Base-by-base conservation (phyloP, 768 basidiomycete genomes). In the Calocybe gangraenosa region DNA sequence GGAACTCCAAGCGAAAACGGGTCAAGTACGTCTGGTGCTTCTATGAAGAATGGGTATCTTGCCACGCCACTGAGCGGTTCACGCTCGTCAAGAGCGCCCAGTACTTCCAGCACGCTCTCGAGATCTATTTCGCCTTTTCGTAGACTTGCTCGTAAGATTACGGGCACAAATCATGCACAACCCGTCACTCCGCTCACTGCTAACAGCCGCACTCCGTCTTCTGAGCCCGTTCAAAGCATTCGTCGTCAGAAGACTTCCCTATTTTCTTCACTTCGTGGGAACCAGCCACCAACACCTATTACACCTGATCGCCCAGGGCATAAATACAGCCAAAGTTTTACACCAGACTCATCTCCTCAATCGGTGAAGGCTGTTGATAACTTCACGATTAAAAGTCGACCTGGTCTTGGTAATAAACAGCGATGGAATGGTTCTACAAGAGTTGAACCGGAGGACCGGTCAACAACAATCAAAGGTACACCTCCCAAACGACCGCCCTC, bases 401-500 rank as follows among this genome's bases (percentile, higher is more conserved):
- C 45, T 33, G 41, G 43, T 19, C 23, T 63, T 46, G n/a, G n/a
- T n/a, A 38, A 52, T 25, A 76, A 77, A 53, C 81, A 80, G 48
- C 69, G 64, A 25, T 92, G 90, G 90, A 92, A 92, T 57, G 75
- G 82, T 51, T 92, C 88, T 3, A 91, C 88, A 1, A 87, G 71
- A 56, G 74, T 92, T n/a, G 70, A 80, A 37, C 52, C 67, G 14
- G 83, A 82, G 19, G 78, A 75, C 39, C 67, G 67, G 22, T 50
- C 65, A 7, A 54, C 55, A 32, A 75, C 73, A 21, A 59, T 76
- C 52, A 81, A 76, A 58, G 69, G 66, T 22, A 64, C 72, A 25
- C 71, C 76, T 21, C 70, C 76, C 11, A 75, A 73, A 55, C 73
- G 80, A 39, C 64, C 74, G 1, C 77, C 69, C 34, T 81, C 78